Conservation (phyloP, 345 rosid species). For the Arabidopsis arenosa region DNA sequence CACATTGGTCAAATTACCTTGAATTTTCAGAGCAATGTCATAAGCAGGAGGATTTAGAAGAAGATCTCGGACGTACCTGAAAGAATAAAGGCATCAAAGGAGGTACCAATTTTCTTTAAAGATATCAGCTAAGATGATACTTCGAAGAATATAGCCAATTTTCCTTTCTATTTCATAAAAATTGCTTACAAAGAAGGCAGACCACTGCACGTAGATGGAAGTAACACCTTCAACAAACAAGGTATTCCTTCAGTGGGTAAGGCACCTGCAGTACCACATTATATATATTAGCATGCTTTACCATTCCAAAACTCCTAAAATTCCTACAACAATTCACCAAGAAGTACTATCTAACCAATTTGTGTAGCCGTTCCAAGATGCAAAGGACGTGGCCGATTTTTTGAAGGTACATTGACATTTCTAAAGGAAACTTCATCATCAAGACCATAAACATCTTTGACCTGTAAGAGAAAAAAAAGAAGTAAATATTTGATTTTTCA, state of each 20-base stretch:
- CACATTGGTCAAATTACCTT: slow-evolving; percentile 55
- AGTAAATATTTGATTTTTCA: neutral
- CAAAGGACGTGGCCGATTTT: slow-evolving; percentile 81
- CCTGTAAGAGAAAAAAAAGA: slow-evolving; percentile 48
- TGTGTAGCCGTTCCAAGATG: slow-evolving; percentile 96
- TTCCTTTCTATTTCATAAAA: neutral
- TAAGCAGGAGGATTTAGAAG: slow-evolving; percentile 93
- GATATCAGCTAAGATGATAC: too few species aligned
- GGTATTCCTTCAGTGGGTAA: slow-evolving; percentile 97
- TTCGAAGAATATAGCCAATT: too few species aligned
- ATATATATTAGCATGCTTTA: slow-evolving; percentile 24
- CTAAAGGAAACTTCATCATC: slow-evolving; percentile 71
- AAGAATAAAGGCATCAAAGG: slow-evolving; percentile 4
- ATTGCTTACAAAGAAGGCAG: slow-evolving; percentile 74
- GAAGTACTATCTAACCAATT: slow-evolving; percentile 63
- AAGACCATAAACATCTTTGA: slow-evolving; percentile 94
- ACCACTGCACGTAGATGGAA: slow-evolving; percentile 85
- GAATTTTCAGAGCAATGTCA: slow-evolving; percentile 86
- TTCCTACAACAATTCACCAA: slow-evolving; percentile 6
- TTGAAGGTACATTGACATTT: slow-evolving; percentile 74
- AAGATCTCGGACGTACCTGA: slow-evolving; percentile 89
- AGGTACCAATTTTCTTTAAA: too few species aligned
- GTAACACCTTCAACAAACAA: slow-evolving; percentile 87
- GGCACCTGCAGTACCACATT: slow-evolving; percentile 59
- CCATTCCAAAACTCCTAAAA: slow-evolving; percentile 3